phyloP scores from a whole-genome alignment of 1,139 yeast genomes.

The Debaryomyces udenii region DNA sequence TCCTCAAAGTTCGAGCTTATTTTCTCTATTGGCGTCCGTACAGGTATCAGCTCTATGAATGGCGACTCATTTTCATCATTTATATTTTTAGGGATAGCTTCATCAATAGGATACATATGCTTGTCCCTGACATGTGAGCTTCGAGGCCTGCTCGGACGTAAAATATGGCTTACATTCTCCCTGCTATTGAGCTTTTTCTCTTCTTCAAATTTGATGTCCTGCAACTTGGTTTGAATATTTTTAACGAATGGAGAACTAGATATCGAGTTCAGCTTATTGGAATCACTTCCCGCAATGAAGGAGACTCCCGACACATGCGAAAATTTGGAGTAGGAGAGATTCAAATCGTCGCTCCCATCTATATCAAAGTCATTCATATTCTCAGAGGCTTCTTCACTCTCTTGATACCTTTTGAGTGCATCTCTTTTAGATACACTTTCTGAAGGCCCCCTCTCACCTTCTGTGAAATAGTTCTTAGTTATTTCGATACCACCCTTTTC shows the following conservation, averaged over 20 bases:
- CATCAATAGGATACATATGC: slow-evolving; percentile 15
- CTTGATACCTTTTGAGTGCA: slow-evolving; percentile 20
- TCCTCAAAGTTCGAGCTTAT: slow-evolving; percentile 6
- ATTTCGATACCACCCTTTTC: background rate
- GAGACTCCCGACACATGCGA: slow-evolving; percentile 35
- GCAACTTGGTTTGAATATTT: slow-evolving; percentile 25
- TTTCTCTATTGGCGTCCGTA: slow-evolving; percentile 6
- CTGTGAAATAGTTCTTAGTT: too few relatives aligned
- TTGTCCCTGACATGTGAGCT: slow-evolving; percentile 5
- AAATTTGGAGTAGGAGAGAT: slow-evolving; percentile 42
- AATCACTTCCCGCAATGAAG: slow-evolving; percentile 14
- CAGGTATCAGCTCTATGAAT: slow-evolving; percentile 18
- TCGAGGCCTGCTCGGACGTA: slow-evolving; percentile 1
- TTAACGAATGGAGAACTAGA: slow-evolving; percentile 31
- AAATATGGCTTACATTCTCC: slow-evolving; percentile 4
- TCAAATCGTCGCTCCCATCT: slow-evolving; percentile 27
- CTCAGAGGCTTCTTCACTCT: slow-evolving; percentile 16
- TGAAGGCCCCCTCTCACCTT: slow-evolving; percentile 20
- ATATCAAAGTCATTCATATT: slow-evolving; percentile 26
- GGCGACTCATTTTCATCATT: slow-evolving; percentile 22
- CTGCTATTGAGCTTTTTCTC: slow-evolving; percentile 13
- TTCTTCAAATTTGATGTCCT: slow-evolving; percentile 18
- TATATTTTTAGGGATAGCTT: slow-evolving; percentile 14
- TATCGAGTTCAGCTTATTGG: slow-evolving; percentile 10
- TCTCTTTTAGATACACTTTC: slow-evolving; percentile 12